Base-by-base conservation (phyloP, 805 yeast genomes). In the Wickerhamiella lipophila region DNA sequence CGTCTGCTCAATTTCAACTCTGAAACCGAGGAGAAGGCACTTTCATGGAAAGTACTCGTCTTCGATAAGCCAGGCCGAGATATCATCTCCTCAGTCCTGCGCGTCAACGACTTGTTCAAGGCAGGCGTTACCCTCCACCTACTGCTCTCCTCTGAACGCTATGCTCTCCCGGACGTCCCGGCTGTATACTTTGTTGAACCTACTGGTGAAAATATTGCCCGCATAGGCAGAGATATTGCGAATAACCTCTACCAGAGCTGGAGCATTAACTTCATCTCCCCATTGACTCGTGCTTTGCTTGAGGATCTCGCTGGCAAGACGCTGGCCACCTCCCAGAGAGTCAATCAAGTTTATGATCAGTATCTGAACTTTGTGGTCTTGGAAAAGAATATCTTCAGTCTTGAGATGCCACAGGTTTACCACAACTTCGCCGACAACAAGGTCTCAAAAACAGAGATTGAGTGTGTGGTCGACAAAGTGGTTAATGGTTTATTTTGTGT, bases 71-170 rank as follows among this genome's bases (percentile, higher is more conserved):
- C 79, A 51, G 83, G 95, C 36, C 83, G 94, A 26, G 82, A 83
- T 15, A 81, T 92, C 38, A 76, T 92, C 6, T 87, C 96, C 2
- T 83, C 95, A 6, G 89, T 92, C n/a, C 67, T 92, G 49, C 72
- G 97, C 51, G 96, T 89, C 53, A 86, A 86, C 58, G 98, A 94
- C 63, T 70, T 92, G 55, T 72, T 92, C 56, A 78, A 81, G 56
- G 83, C 85, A 60, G 98, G 98, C 8, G 80, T 92, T 50, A 92
- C 99, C 0, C 81, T 87, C 59, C 97, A 92, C 61, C 73, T 89
- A 51, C 66, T 83, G 45, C 77, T 89, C 49, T 71, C 71, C 49
- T 72, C 86, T 42, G 76, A 74, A 50, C 72, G 98, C 53, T 77
- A 88, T n/a, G 75, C 89, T 1, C 71, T 92, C 46, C 88, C 94